Evolutionary conservation across 106 monocot species (phyloP).

Genomic region (Apostasia shenzhenica): DNA sequence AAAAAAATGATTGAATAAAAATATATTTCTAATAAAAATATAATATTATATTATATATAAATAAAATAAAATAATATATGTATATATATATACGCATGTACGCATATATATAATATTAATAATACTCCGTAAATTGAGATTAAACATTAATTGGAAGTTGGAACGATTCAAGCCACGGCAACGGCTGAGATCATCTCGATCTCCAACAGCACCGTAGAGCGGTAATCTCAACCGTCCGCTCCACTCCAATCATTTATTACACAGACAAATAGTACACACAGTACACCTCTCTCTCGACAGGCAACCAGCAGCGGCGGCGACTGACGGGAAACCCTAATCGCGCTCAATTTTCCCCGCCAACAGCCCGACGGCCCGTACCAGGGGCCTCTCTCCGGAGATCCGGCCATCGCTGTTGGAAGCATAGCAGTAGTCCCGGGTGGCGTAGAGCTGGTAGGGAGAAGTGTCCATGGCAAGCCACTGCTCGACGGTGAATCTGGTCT

Average conservation of each 20-base stretch:
- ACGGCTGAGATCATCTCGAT: background rate
- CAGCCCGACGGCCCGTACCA: background rate
- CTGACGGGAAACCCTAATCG: background rate
- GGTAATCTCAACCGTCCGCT: background rate
- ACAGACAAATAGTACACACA: background rate
- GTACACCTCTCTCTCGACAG: background rate
- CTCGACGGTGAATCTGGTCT: slow-evolving; percentile 61
- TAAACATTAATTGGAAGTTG: no score
- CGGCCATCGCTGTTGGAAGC: background rate
- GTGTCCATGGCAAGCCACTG: slow-evolving; percentile 86
- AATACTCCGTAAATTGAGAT: no score
- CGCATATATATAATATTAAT: no score
- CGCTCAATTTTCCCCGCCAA: background rate
- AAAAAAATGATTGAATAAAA: no score
- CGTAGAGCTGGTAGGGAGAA: slow-evolving; percentile 44
- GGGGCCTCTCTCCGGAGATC: background rate
- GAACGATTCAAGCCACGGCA: no score
- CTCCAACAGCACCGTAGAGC: background rate
- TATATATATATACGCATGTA: no score
- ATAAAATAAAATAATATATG: no score
- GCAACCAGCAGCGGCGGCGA: background rate
- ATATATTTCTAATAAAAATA: no score
- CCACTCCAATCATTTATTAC: background rate
- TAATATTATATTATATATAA: no score
- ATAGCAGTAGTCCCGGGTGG: slow-evolving; percentile 38